phyloP scores from a whole-genome alignment of 768 basidiomycete genomes.

The Leccinum sublutescens region DNA sequence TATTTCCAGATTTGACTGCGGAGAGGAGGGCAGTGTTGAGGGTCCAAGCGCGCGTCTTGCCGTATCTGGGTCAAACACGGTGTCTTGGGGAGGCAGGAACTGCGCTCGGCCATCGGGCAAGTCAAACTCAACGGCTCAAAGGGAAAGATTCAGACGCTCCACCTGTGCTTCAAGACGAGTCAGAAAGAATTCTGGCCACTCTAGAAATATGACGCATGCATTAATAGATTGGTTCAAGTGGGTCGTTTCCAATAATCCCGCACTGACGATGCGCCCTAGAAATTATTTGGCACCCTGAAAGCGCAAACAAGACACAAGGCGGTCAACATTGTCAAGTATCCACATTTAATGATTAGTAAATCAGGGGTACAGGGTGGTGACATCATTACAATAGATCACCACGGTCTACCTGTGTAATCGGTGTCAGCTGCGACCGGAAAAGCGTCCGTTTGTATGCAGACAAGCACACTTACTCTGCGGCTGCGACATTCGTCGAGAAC shows the following conservation, averaged over 20 bases:
- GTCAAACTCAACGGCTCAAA: conserved; percentile 2
- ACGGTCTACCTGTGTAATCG: conserved; percentile 5
- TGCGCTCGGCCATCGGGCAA: conserved; percentile 1
- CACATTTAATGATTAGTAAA: conserved; percentile 5
- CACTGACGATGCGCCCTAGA: conserved; percentile 1
- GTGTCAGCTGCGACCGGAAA: conserved; percentile 10
- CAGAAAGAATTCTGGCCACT: background rate
- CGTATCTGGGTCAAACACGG: conserved; percentile 2
- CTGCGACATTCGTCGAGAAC: background rate
- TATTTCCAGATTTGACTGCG: conserved; percentile 2
- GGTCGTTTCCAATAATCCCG: conserved; percentile 2
- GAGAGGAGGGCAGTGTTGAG: conserved; percentile 15
- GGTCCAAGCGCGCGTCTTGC: background rate
- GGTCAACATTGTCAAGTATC: conserved; percentile 3
- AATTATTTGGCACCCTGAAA: conserved; percentile 1
- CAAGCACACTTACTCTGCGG: conserved; percentile 6
- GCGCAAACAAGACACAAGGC: conserved; percentile 5
- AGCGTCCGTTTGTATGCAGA: background rate
- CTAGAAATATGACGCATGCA: conserved; percentile 3
- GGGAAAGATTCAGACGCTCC: background rate
- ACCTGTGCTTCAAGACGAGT: background rate
- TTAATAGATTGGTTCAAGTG: conserved; percentile 1
- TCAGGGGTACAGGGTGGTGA: conserved; percentile 16
- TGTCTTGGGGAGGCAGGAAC: background rate
- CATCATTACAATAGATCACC: conserved; percentile 8